Evolutionary conservation across 495 filamentous ascomycete genomes (phyloP), one percentile per base, ranked within the genome.

Genomic region (Letharia columbiana): DNA sequence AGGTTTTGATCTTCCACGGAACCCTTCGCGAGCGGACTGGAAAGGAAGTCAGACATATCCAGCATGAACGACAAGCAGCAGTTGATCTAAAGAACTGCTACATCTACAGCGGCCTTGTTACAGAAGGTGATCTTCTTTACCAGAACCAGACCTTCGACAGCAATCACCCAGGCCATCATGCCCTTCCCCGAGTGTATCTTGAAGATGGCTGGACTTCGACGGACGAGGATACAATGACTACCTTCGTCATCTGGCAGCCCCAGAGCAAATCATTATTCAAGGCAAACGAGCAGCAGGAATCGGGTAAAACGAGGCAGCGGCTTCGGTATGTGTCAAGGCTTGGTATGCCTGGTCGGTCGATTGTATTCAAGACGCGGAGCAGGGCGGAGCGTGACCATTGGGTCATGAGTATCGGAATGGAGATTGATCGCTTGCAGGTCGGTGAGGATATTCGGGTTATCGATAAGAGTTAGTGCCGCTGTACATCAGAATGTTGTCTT

Each of bases 221-320:
- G 11, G 88, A 91, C 69, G 87, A 89, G 69, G 88, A 90, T 69
- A 82, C 84, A 1, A 86, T 86, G 73, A 88, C 85, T 17, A 86
- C 83, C 37, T 91, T 91, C 70, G 87, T 90, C 12, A 74, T 91
- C 12, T 91, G 88, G 88, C 85, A 89, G 68, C 85, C 84, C 15
- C 78, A 80, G 68, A 77, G 75, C 57, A 86, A 84, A 71, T 81
- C 77, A 33, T 78, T 83, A 47, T 89, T 90, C 72, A 80, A 84
- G 49, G 77, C 78, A 2, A 76, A 77, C 33, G 79, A 85, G 66
- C 74, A 73, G 5, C 78, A 76, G 3, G 76, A 75, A 40, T 71
- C 79, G 41, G 81, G 79, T 4, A 72, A 75, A 67, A 79, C 72
- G 10, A 78, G 76, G 54, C 69, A 76, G 49, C 75, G 74, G 37